A percentile compares a stretch with the other conserved stretches of the same genome.
These are phyloP conservation scores for Friedmanniomyces simplex DNA, from an alignment of 495 filamentous ascomycete genomes.

Conservation along the genomic window DNA sequence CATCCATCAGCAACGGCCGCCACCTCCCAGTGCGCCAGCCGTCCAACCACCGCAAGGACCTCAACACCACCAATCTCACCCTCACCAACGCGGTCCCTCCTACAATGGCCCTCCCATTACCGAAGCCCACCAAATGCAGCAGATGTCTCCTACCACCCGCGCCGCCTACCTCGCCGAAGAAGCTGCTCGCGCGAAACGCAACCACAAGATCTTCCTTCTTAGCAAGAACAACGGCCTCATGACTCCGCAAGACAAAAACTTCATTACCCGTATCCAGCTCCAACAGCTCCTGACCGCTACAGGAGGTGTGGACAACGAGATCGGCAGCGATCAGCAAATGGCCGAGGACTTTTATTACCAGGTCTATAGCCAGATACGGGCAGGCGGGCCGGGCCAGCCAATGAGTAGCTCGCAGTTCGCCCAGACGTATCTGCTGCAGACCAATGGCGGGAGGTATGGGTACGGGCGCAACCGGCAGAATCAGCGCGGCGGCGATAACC, in stretches of 20 bases:
- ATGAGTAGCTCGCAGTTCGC: constrained; percentile 71
- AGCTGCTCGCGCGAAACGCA: constrained; percentile 88
- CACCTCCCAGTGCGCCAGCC: constrained; percentile 9
- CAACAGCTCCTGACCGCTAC: constrained; percentile 91
- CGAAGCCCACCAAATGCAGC: constrained; percentile 61
- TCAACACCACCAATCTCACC: constrained; percentile 15
- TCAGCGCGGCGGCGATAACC: constrained; percentile 73
- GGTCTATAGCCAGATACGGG: constrained; percentile 82
- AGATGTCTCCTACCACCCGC: constrained; percentile 69
- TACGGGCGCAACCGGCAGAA: constrained; percentile 58
- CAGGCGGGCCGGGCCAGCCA: constrained; percentile 81
- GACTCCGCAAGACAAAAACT: constrained; percentile 99
- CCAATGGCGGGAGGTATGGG: constrained; percentile 60
- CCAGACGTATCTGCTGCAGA: constrained; percentile 94
- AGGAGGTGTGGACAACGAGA: constrained; percentile 65
- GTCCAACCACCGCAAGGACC: constrained; percentile 21
- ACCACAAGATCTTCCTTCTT: constrained; percentile 92
- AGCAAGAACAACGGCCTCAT: constrained; percentile 94
- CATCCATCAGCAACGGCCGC: constrained; percentile 15
- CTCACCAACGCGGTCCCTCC: constrained; percentile 30
- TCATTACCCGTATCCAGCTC: constrained; percentile 93
- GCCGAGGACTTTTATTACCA: constrained; percentile 98
- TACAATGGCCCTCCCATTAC: constrained; percentile 45
- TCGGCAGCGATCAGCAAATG: constrained; percentile 63
- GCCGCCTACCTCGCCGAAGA: constrained; percentile 75